A percentile compares a stretch with the other conserved stretches of the same genome.
Evolutionary conservation across 306 rosid genomes (phyloP).

Genomic region (Sicyos edulis): DNA sequence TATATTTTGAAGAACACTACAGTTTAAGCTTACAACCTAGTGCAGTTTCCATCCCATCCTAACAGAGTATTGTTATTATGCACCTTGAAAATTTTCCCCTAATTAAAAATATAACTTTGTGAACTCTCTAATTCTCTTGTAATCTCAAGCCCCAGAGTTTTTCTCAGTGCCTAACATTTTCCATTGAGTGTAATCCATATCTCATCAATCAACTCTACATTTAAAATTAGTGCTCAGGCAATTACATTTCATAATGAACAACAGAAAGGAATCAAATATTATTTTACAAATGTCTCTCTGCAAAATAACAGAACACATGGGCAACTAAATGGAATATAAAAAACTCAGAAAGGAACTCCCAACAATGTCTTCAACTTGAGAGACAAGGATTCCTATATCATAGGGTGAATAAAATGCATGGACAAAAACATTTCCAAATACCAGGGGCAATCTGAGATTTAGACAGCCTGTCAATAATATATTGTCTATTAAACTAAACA

Average conservation of each 20-base stretch:
- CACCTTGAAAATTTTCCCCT: not conserved
- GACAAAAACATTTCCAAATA: not conserved
- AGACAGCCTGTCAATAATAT: not conserved
- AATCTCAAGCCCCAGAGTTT: not conserved
- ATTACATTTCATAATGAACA: not conserved
- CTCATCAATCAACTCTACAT: not conserved
- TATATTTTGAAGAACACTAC: too few species aligned
- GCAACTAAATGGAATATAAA: too few species aligned
- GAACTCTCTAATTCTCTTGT: not conserved
- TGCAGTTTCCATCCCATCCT: not conserved
- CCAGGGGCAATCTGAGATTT: not conserved
- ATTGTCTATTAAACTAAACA: not conserved
- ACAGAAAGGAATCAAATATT: not conserved
- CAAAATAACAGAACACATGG: not conserved
- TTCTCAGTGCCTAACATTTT: not conserved
- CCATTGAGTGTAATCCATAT: not conserved
- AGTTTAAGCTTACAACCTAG: too few species aligned
- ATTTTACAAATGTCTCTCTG: conserved; percentile 6
- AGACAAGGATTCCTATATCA: conserved; percentile 2
- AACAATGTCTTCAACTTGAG: not conserved
- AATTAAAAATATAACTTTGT: not conserved
- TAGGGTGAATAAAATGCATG: not conserved
- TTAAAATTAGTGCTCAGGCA: not conserved
- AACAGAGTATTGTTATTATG: not conserved
- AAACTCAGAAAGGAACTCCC: not conserved